Base-by-base conservation (phyloP, 441 rosid species). In the Sinapis alba region DNA sequence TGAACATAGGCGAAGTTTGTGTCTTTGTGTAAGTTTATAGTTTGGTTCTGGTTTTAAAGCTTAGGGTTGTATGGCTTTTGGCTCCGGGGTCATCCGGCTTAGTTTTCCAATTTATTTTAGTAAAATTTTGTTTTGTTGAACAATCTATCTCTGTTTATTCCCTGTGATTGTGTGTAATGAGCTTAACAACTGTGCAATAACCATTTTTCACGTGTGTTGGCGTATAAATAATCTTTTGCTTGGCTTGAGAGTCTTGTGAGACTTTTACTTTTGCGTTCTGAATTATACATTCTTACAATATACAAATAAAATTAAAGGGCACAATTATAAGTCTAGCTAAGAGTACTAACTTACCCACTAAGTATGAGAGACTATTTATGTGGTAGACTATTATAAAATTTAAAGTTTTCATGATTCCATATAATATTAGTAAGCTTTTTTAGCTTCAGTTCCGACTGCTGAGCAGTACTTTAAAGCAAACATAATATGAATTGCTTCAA, bases 271-370 rank as follows among this genome's bases (percentile, higher is more conserved):
- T n/a, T n/a, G n/a, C n/a, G n/a, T n/a, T n/a, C n/a, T n/a, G n/a
- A n/a, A n/a, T n/a, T n/a, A n/a, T n/a, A n/a, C n/a, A n/a, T n/a
- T 57, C 34, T 45, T 8, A 20, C 53, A 45, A 62, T 51, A 21
- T 16, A 24, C 4, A 19, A 28, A 12, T 15, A 21, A 32, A 45
- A 23, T 41, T 18, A 58, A 71, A 65, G 72, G 47, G 47, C 24
- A 71, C 62, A 77, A 69, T 2, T 43, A 64, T 76, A 43, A 57
- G 24, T 57, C 62, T 69, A 70, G 61, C 62, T 65, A 38, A 62
- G 64, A 30, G 72, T 77, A 65, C 72, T 71, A 65, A 77, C 76
- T 71, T 77, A 32, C 68, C 76, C 80, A 77, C 72, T 71, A 77
- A 77, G 80, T 62, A 71, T 21, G 60, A 56, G 65, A 53, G 65